Conservation (phyloP, 768 basidiomycete species). For the Leccinellum rugosiceps region DNA sequence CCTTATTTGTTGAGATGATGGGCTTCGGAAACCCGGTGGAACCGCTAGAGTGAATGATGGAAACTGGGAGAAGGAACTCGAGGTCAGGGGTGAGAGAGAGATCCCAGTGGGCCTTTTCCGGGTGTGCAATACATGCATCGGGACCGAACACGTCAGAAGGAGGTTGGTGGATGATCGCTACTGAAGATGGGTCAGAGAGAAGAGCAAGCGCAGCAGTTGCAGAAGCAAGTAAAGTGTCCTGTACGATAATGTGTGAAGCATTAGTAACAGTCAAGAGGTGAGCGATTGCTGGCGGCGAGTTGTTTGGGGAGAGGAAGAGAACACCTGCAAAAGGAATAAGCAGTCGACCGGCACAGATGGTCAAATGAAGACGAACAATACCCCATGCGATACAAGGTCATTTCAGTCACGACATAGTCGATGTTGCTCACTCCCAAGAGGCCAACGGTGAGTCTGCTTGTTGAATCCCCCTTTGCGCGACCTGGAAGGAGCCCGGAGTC, state of each 20-base stretch:
- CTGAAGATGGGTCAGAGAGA: conserved; percentile 19
- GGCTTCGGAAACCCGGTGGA: conserved; percentile 48
- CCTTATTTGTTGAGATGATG: conserved; percentile 31
- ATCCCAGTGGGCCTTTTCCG: conserved; percentile 26
- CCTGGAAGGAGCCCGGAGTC: conserved; percentile 17
- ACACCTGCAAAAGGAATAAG: conserved; percentile 13
- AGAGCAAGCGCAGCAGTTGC: conserved; percentile 14
- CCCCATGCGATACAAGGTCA: conserved; percentile 30
- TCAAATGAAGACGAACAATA: conserved; percentile 21
- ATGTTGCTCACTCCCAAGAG: conserved; percentile 28
- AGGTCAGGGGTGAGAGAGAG: conserved; percentile 18
- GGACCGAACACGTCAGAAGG: conserved; percentile 12
- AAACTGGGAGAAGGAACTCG: conserved; percentile 18
- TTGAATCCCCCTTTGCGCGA: conserved; percentile 22
- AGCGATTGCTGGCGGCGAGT: conserved; percentile 45
- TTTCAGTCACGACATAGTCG: conserved; percentile 24
- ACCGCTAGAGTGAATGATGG: conserved; percentile 28
- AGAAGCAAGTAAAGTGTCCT: conserved; percentile 11
- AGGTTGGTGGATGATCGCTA: conserved; percentile 24
- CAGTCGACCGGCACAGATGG: not conserved
- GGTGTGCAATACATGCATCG: conserved; percentile 6
- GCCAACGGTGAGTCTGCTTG: conserved; percentile 25
- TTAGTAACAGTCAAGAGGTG: conserved; percentile 36
- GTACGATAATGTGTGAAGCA: conserved; percentile 22
- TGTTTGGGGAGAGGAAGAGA: conserved; percentile 41